Percentiles rank a stretch among this genome's conserved stretches.
phyloP scores from a whole-genome alignment of 768 basidiomycete genomes.

The Pleurotus tuber-regium region DNA sequence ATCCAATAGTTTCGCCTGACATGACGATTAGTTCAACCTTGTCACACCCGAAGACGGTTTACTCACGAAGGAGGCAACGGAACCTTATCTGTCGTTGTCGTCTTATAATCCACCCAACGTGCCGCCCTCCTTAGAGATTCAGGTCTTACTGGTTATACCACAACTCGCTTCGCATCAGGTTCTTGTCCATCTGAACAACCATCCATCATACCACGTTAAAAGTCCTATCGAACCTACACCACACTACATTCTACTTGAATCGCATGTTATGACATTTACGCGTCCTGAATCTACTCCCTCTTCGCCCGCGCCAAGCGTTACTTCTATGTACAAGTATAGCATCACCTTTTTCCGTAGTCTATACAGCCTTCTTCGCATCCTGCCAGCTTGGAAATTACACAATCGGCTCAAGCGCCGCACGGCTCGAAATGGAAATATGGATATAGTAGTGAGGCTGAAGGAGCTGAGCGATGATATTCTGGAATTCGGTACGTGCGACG shows the following conservation, averaged over 20 bases:
- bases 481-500: slow-evolving; percentile 29
- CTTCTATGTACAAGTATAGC: slow-evolving; percentile 81
- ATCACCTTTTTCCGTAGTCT: slow-evolving; percentile 80
- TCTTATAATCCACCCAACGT: slow-evolving; percentile 22
- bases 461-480: slow-evolving; percentile 16
- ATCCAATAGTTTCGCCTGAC: not conserved
- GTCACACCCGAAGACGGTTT: slow-evolving; percentile 73
- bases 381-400: slow-evolving; percentile 75
- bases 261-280: slow-evolving; percentile 56
- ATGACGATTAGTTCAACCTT: slow-evolving; percentile 65
- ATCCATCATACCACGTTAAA: slow-evolving; percentile 46
- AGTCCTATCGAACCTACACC: slow-evolving; percentile 75
- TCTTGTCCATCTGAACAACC: slow-evolving; percentile 54
- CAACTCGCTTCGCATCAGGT: slow-evolving; percentile 70
- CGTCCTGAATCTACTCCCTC: slow-evolving; percentile 12
- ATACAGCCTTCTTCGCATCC: slow-evolving; percentile 67
- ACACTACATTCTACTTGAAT: slow-evolving; percentile 68
- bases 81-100: slow-evolving; percentile 60
- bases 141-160: slow-evolving; percentile 71
- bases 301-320: slow-evolving; percentile 35
- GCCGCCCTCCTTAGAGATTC: slow-evolving; percentile 56
- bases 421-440: slow-evolving; percentile 38
- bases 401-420: slow-evolving; percentile 40
- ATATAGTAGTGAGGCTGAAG: slow-evolving; percentile 25
- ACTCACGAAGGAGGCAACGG: slow-evolving; percentile 59